phyloP scores from a whole-genome alignment of 2,329 filamentous ascomycete species.

The Monosporascus sp. region DNA sequence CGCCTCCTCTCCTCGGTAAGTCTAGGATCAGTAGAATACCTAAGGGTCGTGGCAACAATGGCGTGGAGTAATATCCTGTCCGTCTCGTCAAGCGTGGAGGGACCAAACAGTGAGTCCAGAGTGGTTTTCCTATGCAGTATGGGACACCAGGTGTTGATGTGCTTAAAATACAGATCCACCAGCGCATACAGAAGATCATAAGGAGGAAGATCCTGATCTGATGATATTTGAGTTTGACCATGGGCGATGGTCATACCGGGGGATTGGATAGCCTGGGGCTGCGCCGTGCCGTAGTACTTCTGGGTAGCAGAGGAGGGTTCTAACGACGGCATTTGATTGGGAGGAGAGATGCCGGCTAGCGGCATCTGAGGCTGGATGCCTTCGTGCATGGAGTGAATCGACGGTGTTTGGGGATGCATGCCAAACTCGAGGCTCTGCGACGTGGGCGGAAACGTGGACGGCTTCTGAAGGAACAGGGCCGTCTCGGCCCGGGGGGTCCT shows the following conservation, averaged over 20 bases:
- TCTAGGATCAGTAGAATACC: constrained; percentile 73
- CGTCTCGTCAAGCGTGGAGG: constrained; percentile 69
- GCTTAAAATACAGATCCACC: constrained; percentile 73
- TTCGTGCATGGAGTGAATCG: constrained; percentile 40
- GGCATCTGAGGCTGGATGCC: constrained; percentile 41
- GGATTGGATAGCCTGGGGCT: constrained; percentile 47
- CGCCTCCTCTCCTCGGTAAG: constrained; percentile 68
- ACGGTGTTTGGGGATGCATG: constrained; percentile 40
- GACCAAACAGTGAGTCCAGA: constrained; percentile 74
- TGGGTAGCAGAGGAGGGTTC: constrained; percentile 38
- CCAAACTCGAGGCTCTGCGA: constrained; percentile 47
- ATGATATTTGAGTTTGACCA: constrained; percentile 38
- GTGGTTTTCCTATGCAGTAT: constrained; percentile 84
- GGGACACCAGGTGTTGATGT: constrained; percentile 80
- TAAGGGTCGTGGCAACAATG: constrained; percentile 81
- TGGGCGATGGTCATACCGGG: constrained; percentile 51
- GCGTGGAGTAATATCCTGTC: constrained; percentile 81
- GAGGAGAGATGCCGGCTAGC: constrained; percentile 35
- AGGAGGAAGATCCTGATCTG: constrained; percentile 66
- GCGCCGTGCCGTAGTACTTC: constrained; percentile 43
- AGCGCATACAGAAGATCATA: constrained; percentile 69
- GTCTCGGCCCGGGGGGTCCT: constrained; percentile 53
- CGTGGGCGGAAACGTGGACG: constrained; percentile 41
- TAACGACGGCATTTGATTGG: constrained; percentile 28
- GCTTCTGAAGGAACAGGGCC: constrained; percentile 57